These are phyloP conservation scores for Termitomyces sp. DNA, from an alignment of 768 basidiomycete species.

Conservation along the genomic window DNA sequence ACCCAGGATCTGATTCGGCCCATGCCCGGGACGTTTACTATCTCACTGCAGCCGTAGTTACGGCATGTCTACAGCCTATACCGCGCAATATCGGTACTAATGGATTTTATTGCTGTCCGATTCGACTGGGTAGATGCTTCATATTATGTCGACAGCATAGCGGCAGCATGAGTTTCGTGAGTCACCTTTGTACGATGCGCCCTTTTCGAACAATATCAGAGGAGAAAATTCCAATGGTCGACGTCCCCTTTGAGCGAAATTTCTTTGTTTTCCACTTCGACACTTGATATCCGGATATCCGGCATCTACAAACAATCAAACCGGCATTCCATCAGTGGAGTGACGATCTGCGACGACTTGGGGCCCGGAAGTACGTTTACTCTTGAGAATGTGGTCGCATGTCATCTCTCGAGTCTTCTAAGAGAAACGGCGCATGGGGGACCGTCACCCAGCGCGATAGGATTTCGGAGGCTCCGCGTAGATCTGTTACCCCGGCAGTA, in stretches of 20 bases:
- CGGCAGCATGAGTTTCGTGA: neutral
- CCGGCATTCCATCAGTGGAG: too few relatives aligned
- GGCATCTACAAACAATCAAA: too few relatives aligned
- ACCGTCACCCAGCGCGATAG: neutral
- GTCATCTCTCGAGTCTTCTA: neutral
- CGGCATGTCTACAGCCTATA: neutral
- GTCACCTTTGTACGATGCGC: neutral
- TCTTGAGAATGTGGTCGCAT: neutral
- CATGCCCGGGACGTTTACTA: too few relatives aligned
- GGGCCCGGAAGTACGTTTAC: too few relatives aligned
- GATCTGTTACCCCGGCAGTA: too few relatives aligned
- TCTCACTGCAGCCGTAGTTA: neutral
- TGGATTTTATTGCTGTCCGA: neutral
- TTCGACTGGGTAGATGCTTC: too few relatives aligned
- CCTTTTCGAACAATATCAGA: neutral
- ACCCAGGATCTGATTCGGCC: too few relatives aligned
- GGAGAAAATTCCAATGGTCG: neutral
- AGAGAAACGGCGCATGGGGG: neutral
- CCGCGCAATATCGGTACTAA: neutral
- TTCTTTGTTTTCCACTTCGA: neutral
- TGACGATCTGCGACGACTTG: too few relatives aligned
- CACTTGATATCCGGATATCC: too few relatives aligned
- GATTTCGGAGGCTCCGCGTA: neutral
- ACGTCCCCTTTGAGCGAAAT: neutral
- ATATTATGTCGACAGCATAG: neutral